Evolutionary conservation across 768 basidiomycete species (phyloP), one percentile per base, ranked within the genome.

Genomic region (Rhodotorula babjevae): DNA sequence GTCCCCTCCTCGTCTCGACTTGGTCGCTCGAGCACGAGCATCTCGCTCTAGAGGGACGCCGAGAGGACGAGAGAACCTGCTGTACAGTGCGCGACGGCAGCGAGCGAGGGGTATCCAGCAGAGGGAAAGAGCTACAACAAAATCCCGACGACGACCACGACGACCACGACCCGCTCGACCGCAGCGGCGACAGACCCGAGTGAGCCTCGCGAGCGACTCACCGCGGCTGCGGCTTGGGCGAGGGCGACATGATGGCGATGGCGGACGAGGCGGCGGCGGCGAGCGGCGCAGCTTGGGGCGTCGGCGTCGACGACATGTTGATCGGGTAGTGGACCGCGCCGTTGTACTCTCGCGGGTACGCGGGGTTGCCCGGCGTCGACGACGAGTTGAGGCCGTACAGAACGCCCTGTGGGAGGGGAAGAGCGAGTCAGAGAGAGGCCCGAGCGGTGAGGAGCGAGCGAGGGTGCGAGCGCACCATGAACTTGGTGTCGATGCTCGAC

Each of bases 401-500:
- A 12, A 76, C 71, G 44, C 74, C 74, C 74, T 75, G 52, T 10
- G 23, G 14, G 44, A 18, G 44, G 14, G 18, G 50, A 8, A 10
- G 50, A 23, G 11, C 6, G 27, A 4, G 62, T 46, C 10, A 66
- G 36, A 21, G 4, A 19, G 12, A n/a, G n/a, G n/a, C 36, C 15
- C 14, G 27, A 1, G 36, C 4, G 10, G 15, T 19, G n/a, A 46
- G 19, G 29, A 15, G 7, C 18, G 5, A 21, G 53, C 18, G n/a
- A 60, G 12, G 29, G 36, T 25, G 33, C 31, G n/a, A 9, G 29
- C 68, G 61, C 25, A 75, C 74, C 74, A 76, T 76, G 55, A 69
- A 69, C 50, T 76, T 77, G 21, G 93, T 90, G 80, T 97, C 92
- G 64, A 96, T 85, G n/a, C 86, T 84, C 80, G 93, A 90, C 72